Base-by-base conservation (phyloP, 2,329 filamentous ascomycete genomes). In the Epichloe amarillans region DNA sequence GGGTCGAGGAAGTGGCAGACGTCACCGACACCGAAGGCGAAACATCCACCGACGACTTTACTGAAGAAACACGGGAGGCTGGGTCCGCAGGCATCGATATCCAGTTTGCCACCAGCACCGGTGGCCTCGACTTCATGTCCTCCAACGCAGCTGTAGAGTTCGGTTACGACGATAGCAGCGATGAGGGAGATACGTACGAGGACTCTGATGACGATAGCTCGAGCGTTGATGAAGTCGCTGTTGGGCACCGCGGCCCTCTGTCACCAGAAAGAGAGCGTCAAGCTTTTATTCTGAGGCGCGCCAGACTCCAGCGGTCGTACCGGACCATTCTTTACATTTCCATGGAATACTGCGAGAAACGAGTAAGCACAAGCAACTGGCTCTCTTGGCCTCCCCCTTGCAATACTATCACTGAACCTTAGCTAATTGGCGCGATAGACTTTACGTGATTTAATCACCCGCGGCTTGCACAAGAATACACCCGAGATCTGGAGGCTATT, bases 281-380 rank as follows among this genome's bases (percentile, higher is more conserved):
- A 10, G 56, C 54, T 17, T 58, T 58, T 12, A 51, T 64, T 19
- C 56, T 61, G 41, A 60, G 64, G 12, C 57, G 69, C 51, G 55
- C 64, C 53, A 53, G 71, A 44, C 68, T 68, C 41, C 72, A 76
- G 50, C 72, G 76, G 42, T 69, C 79, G 4, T 76, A 79, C 53
- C 79, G 79, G 49, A 90, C 85, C 0, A 83, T 90, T 6, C 75
- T 98, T 41, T 98, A 96, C 64, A 97, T 98, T 51, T 93, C 95
- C 54, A 98, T 98, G 93, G 93, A 98, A 64, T 95, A 96, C 58
- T 98, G 93, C 62, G 91, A 97, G 64, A 93, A 91, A 62, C 80
- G 86, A 57, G 82, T 84, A 69, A 65, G 76, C 68, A 12, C 48
- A 21, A 14, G 6, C 5, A 39, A 39, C 38, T 17, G n/a, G 15